Percentiles rank a stretch among this genome's conserved stretches.
Conservation (phyloP, 345 rosid species). For the Salix viminalis region DNA sequence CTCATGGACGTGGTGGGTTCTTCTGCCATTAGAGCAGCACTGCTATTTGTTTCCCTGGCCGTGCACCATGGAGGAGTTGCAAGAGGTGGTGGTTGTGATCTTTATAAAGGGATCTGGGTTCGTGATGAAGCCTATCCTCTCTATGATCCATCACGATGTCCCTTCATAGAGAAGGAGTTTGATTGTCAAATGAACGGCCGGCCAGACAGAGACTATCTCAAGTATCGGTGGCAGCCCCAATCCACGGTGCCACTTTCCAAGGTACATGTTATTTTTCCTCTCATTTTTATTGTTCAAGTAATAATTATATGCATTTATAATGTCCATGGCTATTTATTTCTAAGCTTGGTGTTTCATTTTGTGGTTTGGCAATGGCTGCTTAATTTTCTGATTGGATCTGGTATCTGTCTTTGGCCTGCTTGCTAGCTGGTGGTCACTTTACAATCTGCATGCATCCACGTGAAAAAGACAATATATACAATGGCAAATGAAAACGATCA, state of each 20-base stretch:
- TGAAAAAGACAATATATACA: neutral
- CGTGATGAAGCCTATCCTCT: conserved; percentile 35
- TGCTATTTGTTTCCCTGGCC: neutral
- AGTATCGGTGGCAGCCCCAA: conserved; percentile 61
- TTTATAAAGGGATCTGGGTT: conserved; percentile 44
- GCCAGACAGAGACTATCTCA: conserved; percentile 38
- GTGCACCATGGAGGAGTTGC: neutral
- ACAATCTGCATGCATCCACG: neutral
- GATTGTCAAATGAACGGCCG: conserved; percentile 44
- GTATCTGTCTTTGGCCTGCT: no score
- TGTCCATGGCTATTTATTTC: no score
- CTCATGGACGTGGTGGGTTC: neutral
- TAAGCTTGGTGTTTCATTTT: no score
- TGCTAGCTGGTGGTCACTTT: neutral
- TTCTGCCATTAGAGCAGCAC: neutral
- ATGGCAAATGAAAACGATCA: neutral
- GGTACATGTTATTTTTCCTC: conserved; percentile 20
- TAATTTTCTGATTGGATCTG: neutral
- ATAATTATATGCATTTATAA: no score
- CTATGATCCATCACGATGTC: conserved; percentile 33
- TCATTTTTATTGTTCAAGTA: neutral
- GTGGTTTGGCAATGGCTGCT: neutral
- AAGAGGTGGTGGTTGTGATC: conserved; percentile 19
- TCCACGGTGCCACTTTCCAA: conserved; percentile 34
- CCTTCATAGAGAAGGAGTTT: conserved; percentile 43